Conservation (phyloP, 2,329 filamentous ascomycete genomes). For the Trichoderma aggressivum region DNA sequence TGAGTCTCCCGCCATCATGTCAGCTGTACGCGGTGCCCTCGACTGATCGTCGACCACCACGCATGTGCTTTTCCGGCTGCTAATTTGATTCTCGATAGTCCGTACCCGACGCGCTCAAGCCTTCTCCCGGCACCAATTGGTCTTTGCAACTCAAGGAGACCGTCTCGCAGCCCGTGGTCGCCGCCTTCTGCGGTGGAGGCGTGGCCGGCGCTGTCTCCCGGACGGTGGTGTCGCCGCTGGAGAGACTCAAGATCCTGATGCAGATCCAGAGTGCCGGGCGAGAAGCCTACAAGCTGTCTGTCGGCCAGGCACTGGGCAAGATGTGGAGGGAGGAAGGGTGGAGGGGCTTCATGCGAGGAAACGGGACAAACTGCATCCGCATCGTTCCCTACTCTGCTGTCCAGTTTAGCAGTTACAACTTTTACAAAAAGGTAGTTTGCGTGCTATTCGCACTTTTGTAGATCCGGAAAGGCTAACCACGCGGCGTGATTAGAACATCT, state of each 20-base stretch:
- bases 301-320: slow-evolving; percentile 82
- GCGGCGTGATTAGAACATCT: slow-evolving; percentile 54
- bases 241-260: slow-evolving; percentile 95
- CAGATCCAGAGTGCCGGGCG: slow-evolving; percentile 89
- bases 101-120: slow-evolving; percentile 27
- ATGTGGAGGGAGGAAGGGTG: slow-evolving; percentile 98
- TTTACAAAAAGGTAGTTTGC: slow-evolving; percentile 82
- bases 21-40: slow-evolving; percentile 28
- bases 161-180: slow-evolving; percentile 78
- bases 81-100: slow-evolving; percentile 23
- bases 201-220: slow-evolving; percentile 95
- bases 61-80: not conserved
- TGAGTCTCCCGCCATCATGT: slow-evolving; percentile 26
- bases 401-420: slow-evolving; percentile 96
- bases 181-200: slow-evolving; percentile 91
- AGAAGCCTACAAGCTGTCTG: slow-evolving; percentile 89
- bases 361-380: slow-evolving; percentile 96
- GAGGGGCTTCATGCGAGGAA: slow-evolving; percentile 95
- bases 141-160: slow-evolving; percentile 42
- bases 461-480: not conserved
- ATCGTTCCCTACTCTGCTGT: slow-evolving; percentile 98
- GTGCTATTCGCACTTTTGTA: not conserved
- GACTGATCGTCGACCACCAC: not conserved
- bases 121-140: slow-evolving; percentile 27
- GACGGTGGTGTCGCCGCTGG: slow-evolving; percentile 93